Evolutionary conservation across 1,139 yeast species (phyloP).

Genomic region (Arxiozyma telluris): DNA sequence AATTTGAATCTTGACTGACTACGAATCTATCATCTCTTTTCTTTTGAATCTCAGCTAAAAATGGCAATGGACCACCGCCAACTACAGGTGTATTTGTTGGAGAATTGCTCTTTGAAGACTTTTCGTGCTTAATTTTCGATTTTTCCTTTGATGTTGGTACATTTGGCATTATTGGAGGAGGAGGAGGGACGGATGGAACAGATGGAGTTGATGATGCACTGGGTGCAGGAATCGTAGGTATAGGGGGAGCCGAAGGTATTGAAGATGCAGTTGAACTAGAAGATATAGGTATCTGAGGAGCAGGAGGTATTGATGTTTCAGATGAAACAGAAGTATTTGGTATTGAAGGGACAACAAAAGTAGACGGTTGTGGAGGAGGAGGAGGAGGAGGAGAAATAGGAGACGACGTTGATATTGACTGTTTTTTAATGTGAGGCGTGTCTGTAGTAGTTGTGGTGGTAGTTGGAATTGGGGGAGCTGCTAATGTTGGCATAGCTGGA

Average conservation of each 20-base stretch:
- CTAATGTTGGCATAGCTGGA: constrained; percentile 8
- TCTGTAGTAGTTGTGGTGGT: background rate
- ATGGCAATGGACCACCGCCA: constrained; percentile 33
- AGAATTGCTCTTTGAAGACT: constrained; percentile 6
- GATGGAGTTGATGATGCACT: constrained; percentile 6
- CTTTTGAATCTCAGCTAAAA: constrained; percentile 48
- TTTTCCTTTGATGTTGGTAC: no score
- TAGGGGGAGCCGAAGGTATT: no score
- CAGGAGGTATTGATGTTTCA: background rate
- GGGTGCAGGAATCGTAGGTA: no score
- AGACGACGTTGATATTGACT: constrained; percentile 10
- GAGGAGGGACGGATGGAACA: constrained; percentile 17
- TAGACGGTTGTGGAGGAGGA: constrained; percentile 10
- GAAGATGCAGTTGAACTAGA: no score
- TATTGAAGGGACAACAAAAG: constrained; percentile 8
- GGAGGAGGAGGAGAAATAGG: constrained; percentile 20
- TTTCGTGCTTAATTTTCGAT: no score
- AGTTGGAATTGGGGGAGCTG: constrained; percentile 5
- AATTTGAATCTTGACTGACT: constrained; percentile 30
- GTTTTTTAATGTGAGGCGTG: no score
- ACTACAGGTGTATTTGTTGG: constrained; percentile 16
- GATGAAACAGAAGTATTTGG: no score
- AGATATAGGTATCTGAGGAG: constrained; percentile 11
- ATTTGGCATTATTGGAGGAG: constrained; percentile 16
- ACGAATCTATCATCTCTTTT: constrained; percentile 47